These are phyloP conservation scores for Amanita exitialis DNA, from an alignment of 768 basidiomycete species.

Conservation along the genomic window DNA sequence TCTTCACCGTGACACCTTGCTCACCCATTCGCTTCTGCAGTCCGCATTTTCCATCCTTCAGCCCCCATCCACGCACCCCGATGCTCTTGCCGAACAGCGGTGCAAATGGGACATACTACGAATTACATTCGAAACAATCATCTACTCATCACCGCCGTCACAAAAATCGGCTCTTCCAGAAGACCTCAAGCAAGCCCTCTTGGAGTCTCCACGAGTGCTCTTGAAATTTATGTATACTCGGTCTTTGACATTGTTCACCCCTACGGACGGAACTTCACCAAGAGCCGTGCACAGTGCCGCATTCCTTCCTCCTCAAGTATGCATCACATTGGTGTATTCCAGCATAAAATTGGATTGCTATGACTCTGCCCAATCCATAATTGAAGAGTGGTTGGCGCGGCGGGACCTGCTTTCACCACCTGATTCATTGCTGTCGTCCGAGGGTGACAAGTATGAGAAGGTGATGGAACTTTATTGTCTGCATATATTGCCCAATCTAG, in stretches of 20 bases:
- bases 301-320: constrained; percentile 58
- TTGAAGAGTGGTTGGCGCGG: constrained; percentile 72
- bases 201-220: constrained; percentile 50
- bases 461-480: constrained; percentile 71
- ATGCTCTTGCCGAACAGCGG: constrained; percentile 41
- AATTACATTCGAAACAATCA: constrained; percentile 70
- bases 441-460: constrained; percentile 56
- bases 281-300: constrained; percentile 33
- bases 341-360: constrained; percentile 58
- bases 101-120: constrained; percentile 85
- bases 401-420: constrained; percentile 28
- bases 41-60: constrained; percentile 60
- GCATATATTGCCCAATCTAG: constrained; percentile 59
- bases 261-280: constrained; percentile 23
- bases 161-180: constrained; percentile 36
- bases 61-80: constrained; percentile 24
- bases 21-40: constrained; percentile 54
- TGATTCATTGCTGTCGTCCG: constrained; percentile 12
- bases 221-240: constrained; percentile 48
- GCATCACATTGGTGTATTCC: constrained; percentile 61
- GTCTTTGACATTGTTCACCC: constrained; percentile 62
- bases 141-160: constrained; percentile 49
- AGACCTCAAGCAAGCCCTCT: constrained; percentile 38
- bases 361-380: constrained; percentile 50
- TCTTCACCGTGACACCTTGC: constrained; percentile 58